phyloP scores from a whole-genome alignment of 805 yeast genomes.

The Starmerella floris region DNA sequence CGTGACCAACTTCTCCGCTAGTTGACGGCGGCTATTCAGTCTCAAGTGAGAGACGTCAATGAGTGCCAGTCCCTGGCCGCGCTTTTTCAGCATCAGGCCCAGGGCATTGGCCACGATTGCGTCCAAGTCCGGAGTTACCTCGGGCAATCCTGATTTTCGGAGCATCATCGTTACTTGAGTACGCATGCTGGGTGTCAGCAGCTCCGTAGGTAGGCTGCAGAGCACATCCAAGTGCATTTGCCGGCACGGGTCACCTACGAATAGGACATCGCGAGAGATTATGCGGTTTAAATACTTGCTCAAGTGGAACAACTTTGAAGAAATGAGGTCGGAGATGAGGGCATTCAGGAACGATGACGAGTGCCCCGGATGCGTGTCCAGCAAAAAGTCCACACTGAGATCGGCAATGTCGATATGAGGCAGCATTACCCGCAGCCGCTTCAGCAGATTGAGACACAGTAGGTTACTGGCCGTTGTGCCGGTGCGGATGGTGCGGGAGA shows the following conservation, averaged over 20 bases:
- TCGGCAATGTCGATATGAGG: background rate
- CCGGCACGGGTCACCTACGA: conserved; percentile 35
- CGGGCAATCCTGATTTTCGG: conserved; percentile 1
- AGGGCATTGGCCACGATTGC: background rate
- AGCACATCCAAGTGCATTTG: conserved; percentile 38
- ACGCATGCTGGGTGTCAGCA: conserved; percentile 11
- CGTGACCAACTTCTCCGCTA: conserved; percentile 3
- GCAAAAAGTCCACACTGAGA: conserved; percentile 12
- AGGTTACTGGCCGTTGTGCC: conserved; percentile 9
- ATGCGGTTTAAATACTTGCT: conserved; percentile 63
- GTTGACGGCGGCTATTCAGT: conserved; percentile 2
- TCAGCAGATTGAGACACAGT: conserved; percentile 14
- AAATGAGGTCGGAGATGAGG: conserved; percentile 40
- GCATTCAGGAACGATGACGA: conserved; percentile 20
- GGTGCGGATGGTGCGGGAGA: conserved; percentile 14
- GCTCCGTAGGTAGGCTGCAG: conserved; percentile 26
- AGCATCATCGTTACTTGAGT: conserved; percentile 18
- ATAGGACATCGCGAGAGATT: conserved; percentile 76
- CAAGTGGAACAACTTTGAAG: conserved; percentile 38
- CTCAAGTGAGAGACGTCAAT: background rate
- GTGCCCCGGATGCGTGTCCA: conserved; percentile 14
- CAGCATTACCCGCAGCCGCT: conserved; percentile 5
- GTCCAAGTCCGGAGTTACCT: background rate
- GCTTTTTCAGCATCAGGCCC: background rate
- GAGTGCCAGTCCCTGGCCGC: background rate